A percentile compares a stretch with the other conserved stretches of the same genome.
Evolutionary conservation across 2,329 filamentous ascomycete species (phyloP).

Genomic region (Aspergillus amoenus): DNA sequence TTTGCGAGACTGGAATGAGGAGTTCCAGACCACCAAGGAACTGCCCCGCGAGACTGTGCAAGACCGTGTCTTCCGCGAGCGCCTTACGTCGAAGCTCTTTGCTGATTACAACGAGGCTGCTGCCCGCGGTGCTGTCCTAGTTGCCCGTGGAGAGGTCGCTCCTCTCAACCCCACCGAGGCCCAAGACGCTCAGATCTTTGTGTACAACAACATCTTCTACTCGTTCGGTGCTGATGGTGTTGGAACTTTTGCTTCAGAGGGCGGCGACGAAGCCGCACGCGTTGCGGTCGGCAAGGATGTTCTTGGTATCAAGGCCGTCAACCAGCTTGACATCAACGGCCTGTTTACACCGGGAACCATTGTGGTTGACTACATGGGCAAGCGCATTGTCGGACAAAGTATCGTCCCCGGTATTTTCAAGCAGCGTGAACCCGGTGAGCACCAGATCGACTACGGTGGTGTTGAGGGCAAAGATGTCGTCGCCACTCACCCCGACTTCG

Average conservation of each 20-base stretch:
- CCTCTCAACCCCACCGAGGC: slow-evolving; percentile 93
- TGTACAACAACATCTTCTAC: slow-evolving; percentile 99
- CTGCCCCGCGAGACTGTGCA: slow-evolving; percentile 91
- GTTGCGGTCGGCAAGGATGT: slow-evolving; percentile 98
- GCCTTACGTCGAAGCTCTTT: slow-evolving; percentile 91
- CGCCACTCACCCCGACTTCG: slow-evolving; percentile 84
- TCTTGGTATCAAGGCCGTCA: slow-evolving; percentile 87
- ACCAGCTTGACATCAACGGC: slow-evolving; percentile 92
- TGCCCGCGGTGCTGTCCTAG: slow-evolving; percentile 83
- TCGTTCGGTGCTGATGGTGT: slow-evolving; percentile 97
- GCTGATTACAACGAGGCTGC: slow-evolving; percentile 98
- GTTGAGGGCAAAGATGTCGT: slow-evolving; percentile 97
- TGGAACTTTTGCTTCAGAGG: slow-evolving; percentile 93
- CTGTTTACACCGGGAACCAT: slow-evolving; percentile 95
- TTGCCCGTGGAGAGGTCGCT: slow-evolving; percentile 87
- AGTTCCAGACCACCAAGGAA: slow-evolving; percentile 95
- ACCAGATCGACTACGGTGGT: slow-evolving; percentile 97
- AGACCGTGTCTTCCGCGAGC: slow-evolving; percentile 92
- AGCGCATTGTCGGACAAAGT: slow-evolving; percentile 94
- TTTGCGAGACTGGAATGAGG: slow-evolving; percentile 96
- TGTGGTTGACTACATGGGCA: slow-evolving; percentile 94
- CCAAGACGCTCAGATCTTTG: slow-evolving; percentile 93
- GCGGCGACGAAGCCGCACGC: slow-evolving; percentile 91
- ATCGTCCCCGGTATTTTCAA: slow-evolving; percentile 99
- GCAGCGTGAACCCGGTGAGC: slow-evolving; percentile 93